phyloP scores from a whole-genome alignment of 257 asterid genomes.

The Solanum paucissectum region DNA sequence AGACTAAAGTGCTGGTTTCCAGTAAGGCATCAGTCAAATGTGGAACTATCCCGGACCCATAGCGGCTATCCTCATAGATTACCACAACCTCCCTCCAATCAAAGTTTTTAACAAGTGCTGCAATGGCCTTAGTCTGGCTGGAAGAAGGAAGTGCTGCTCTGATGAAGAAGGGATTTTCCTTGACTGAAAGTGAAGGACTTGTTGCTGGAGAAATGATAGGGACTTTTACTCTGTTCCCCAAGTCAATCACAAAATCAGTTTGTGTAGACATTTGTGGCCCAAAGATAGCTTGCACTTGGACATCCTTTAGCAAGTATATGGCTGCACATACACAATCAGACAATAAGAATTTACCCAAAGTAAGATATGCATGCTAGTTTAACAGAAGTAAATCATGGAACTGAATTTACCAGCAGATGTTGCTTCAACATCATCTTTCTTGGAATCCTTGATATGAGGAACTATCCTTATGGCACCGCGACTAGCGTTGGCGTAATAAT shows the following conservation, averaged over 20 bases:
- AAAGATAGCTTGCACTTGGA: conserved; percentile 29
- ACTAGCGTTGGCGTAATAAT: conserved; percentile 15
- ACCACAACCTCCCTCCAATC: conserved; percentile 37
- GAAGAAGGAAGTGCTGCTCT: conserved; percentile 31
- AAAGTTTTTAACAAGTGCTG: conserved; percentile 21
- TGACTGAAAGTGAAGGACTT: conserved; percentile 33
- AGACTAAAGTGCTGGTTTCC: conserved; percentile 7
- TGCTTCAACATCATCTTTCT: conserved; percentile 19
- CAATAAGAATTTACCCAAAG: neutral
- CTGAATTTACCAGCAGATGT: conserved; percentile 17
- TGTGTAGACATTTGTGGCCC: conserved; percentile 36
- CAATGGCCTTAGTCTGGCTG: conserved; percentile 34
- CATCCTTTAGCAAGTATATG: conserved; percentile 35
- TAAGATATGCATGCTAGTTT: neutral
- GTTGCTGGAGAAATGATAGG: conserved; percentile 43
- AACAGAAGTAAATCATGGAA: neutral
- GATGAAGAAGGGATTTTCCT: conserved; percentile 29
- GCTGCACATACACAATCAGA: conserved; percentile 16
- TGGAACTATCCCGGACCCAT: conserved; percentile 31
- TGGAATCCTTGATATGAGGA: conserved; percentile 27
- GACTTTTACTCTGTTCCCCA: conserved; percentile 28
- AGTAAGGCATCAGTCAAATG: conserved; percentile 20
- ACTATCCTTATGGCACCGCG: conserved; percentile 12
- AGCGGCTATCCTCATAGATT: conserved; percentile 22
- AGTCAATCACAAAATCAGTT: conserved; percentile 38